A percentile compares a stretch with the other conserved stretches of the same genome.
Conservation (phyloP, 257 asterid species). For the Ophiorrhiza pumila region DNA sequence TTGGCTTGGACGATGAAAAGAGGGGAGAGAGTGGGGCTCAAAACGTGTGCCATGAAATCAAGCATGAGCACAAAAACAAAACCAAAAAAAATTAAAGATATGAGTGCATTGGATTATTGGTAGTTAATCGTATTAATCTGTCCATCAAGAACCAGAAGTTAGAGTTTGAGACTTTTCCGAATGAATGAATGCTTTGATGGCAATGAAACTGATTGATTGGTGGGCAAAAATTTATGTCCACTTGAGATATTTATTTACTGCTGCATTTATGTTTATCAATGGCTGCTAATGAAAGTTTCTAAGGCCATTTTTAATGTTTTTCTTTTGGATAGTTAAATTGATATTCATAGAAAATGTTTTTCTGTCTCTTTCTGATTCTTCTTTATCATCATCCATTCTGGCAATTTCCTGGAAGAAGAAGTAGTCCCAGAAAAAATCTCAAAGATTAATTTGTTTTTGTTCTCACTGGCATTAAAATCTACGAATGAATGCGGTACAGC, state of each 20-base stretch:
- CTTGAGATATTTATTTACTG: not conserved
- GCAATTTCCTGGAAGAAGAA: not conserved
- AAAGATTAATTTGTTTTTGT: not conserved
- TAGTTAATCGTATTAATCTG: not conserved
- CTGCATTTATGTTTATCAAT: too few relatives aligned
- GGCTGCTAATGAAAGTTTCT: too few relatives aligned
- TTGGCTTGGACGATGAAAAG: slow-evolving; percentile 12
- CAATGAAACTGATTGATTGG: too few relatives aligned
- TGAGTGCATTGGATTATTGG: not conserved
- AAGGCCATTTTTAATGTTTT: too few relatives aligned
- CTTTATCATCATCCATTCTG: too few relatives aligned
- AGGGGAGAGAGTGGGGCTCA: slow-evolving; percentile 3
- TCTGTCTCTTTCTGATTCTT: too few relatives aligned
- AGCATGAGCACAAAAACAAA: not conserved
- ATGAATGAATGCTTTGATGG: not conserved
- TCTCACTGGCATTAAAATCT: not conserved
- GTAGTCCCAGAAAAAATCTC: too few relatives aligned
- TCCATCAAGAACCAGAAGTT: not conserved
- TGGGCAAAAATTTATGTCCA: not conserved
- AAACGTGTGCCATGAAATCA: slow-evolving; percentile 22
- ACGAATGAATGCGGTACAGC: slow-evolving; percentile 13
- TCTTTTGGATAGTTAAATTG: too few relatives aligned
- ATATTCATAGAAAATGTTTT: too few relatives aligned
- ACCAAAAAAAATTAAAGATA: not conserved
- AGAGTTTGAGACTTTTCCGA: not conserved